Evolutionary conservation across 2,329 filamentous ascomycete genomes (phyloP), one percentile per base, ranked within the genome.

Genomic region (Colletotrichum liriopes): DNA sequence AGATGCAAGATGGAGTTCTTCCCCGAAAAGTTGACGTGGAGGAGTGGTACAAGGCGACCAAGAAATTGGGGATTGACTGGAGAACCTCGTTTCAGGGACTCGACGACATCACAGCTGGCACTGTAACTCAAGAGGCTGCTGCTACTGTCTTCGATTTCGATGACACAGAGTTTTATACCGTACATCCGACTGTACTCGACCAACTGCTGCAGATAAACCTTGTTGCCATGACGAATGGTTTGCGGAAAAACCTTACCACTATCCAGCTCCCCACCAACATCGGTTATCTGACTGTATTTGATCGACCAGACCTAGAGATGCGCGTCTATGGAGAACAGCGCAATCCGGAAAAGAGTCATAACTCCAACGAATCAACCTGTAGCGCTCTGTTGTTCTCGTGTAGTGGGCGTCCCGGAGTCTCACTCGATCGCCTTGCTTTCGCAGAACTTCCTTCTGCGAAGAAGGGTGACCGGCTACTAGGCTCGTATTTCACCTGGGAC

Each of bases 171-270:
- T 65, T 37, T 11, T 72, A 72, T 5, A 65, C 65, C 3, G 65
- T 60, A 5, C 69, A 72, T 14, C 69, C 69, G 0, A 69, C 69
- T 1, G 41, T 72, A 5, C 1, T 72, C 16, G 69, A 72, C 12
- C 69, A 72, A 20, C 59, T 68, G 37, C 55, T 72, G 9, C 69
- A 72, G 14, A 68, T 69, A 51, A 64, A 68, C 9, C 52, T 69
- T 5, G 58, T 72, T 3, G 69, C 69, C 14, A 52, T 58, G 20
- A 68, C 65, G 1, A 52, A 69, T 14, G 69, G 69, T 0, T 45
- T 56, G 23, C 59, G 45, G 39, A 58, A 65, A 20, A 43, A 47
- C 3, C 52, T 72, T 1, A 47, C 51, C 18, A 56, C 39, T 8
- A 63, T 72, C 20, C 58, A 65, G 7, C 59, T 72, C 5, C 69